Percentiles rank a stretch among this genome's conserved stretches.
Evolutionary conservation across 73 alveolate genomes (phyloP).

Genomic region (Strombidium stylifer): DNA sequence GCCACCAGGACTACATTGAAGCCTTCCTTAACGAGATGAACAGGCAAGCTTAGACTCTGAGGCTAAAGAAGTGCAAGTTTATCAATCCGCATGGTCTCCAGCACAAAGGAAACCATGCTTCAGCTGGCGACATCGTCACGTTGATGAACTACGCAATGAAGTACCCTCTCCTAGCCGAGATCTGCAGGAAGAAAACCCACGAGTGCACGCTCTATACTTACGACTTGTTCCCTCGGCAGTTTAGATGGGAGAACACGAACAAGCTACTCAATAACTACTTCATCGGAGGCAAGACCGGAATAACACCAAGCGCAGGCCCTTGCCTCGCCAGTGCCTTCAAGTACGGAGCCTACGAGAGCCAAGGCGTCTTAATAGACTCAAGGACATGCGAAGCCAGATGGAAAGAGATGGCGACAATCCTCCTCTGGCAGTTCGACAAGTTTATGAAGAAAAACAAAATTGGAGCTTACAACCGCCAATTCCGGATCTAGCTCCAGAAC

Average conservation of each 20-base stretch:
- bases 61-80: constrained; percentile 26
- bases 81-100: constrained; percentile 75
- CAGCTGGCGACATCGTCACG: constrained; percentile 62
- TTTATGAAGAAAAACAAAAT: neutral
- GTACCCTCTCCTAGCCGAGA: constrained; percentile 39
- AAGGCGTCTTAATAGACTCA: constrained; percentile 24
- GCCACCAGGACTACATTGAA: constrained; percentile 19
- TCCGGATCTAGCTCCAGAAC: neutral
- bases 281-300: constrained; percentile 82
- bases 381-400: constrained; percentile 43
- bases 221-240: neutral
- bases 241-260: constrained; percentile 72
- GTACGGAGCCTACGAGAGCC: constrained; percentile 8
- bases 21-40: constrained; percentile 57
- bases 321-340: constrained; percentile 47
- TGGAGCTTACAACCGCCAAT: neutral
- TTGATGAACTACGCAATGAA: constrained; percentile 45
- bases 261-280: constrained; percentile 61
- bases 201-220: constrained; percentile 16
- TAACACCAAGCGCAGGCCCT: constrained; percentile 90
- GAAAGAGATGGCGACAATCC: constrained; percentile 47
- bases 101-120: constrained; percentile 49
- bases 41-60: constrained; percentile 22
- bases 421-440: constrained; percentile 40
- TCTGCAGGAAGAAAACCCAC: constrained; percentile 29